These are phyloP conservation scores for Ceratobasidium sp. DNA, from an alignment of 1,284 basidiomycete genomes.

Conservation along the genomic window DNA sequence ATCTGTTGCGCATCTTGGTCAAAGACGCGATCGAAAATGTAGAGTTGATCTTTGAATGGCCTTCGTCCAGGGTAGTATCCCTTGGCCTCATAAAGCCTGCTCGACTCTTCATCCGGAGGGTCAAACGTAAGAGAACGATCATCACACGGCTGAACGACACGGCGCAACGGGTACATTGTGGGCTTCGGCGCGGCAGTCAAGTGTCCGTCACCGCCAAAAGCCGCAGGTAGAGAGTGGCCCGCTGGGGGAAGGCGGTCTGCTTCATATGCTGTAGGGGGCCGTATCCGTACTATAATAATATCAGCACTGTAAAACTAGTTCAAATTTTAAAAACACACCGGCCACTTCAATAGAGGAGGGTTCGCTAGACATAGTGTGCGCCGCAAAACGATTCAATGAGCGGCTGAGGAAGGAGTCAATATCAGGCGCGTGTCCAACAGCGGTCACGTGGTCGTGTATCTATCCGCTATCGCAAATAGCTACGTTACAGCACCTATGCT, in stretches of 20 bases:
- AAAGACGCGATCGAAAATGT: constrained; percentile 95
- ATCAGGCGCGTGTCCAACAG: constrained; percentile 39
- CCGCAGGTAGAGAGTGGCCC: constrained; percentile 65
- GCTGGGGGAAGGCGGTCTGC: constrained; percentile 78
- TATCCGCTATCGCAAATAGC: not conserved
- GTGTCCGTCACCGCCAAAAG: constrained; percentile 82
- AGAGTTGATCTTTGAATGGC: constrained; percentile 91
- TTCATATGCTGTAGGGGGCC: constrained; percentile 88
- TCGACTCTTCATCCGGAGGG: constrained; percentile 85
- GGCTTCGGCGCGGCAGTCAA: constrained; percentile 70
- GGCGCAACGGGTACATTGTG: constrained; percentile 61
- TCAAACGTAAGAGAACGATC: constrained; percentile 95
- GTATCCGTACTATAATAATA: constrained; percentile 77
- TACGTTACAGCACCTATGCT: too few species aligned
- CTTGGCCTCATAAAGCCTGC: constrained; percentile 77
- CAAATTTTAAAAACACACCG: constrained; percentile 62
- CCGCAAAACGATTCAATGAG: constrained; percentile 21
- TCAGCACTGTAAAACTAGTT: constrained; percentile 37
- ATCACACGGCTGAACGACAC: constrained; percentile 82
- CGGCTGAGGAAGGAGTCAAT: constrained; percentile 17
- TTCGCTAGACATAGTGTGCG: constrained; percentile 67
- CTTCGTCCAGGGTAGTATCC: constrained; percentile 86
- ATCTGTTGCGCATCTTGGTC: constrained; percentile 79
- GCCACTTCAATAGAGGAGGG: constrained; percentile 88
- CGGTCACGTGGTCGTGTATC: constrained; percentile 30